Percentiles rank a stretch among this genome's conserved stretches.
These are phyloP conservation scores for Teunomyces tritomae DNA, from an alignment of 805 yeast species.

Conservation along the genomic window DNA sequence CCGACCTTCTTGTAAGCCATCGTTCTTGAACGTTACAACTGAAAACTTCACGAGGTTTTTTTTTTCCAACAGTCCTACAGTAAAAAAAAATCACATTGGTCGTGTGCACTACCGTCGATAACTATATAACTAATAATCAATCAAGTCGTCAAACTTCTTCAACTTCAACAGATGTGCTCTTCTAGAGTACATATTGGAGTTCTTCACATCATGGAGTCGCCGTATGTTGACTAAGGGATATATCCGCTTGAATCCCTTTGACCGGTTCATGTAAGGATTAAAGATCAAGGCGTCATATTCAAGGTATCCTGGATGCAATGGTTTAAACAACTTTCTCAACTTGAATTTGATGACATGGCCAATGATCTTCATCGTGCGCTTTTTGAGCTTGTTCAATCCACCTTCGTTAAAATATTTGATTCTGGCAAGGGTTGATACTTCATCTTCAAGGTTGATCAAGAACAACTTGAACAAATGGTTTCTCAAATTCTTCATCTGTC, in stretches of 20 bases:
- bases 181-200: not conserved
- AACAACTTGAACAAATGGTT: constrained; percentile 37
- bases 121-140: constrained; percentile 5
- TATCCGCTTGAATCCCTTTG: constrained; percentile 27
- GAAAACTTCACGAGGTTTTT: not conserved
- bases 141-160: constrained; percentile 8
- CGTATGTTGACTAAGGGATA: constrained; percentile 24
- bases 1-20: constrained; percentile 46
- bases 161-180: constrained; percentile 5
- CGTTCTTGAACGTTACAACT: constrained; percentile 4
- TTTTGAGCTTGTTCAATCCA: constrained; percentile 27
- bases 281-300: constrained; percentile 25
- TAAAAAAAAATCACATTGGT: constrained; percentile 2
- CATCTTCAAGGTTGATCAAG: constrained; percentile 36
- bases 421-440: constrained; percentile 33
- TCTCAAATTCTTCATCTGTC: constrained; percentile 22
- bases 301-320: constrained; percentile 9
- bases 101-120: constrained; percentile 6
- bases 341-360: constrained; percentile 25
- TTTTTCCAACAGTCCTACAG: not conserved
- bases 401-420: constrained; percentile 34
- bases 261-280: constrained; percentile 20
- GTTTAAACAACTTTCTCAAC: constrained; percentile 22
- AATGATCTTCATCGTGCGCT: constrained; percentile 23
- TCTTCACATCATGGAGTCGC: constrained; percentile 3